Conservation (phyloP, 495 filamentous ascomycete species). For the Aspergillus sclerotiicarbonarius region DNA sequence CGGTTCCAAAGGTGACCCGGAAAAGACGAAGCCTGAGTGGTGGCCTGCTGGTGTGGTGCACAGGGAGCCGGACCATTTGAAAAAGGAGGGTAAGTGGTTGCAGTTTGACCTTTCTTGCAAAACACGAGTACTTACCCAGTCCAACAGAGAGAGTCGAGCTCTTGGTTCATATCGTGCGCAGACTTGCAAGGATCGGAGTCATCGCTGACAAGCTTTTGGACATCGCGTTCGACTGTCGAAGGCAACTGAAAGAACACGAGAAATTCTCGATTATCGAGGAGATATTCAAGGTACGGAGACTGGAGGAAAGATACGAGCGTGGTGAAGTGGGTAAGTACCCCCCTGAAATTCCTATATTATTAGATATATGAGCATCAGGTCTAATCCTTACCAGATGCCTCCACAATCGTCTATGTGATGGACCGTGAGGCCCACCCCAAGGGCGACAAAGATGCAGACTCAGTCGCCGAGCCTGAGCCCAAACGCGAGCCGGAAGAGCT, state of each 20-base stretch:
- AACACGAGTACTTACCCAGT: constrained; percentile 1
- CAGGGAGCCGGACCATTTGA: constrained; percentile 82
- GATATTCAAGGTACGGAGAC: constrained; percentile 51
- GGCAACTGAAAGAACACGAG: constrained; percentile 34
- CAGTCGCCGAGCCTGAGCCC: constrained; percentile 29
- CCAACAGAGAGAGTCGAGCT: constrained; percentile 39
- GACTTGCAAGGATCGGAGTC: constrained; percentile 32
- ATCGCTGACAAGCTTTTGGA: constrained; percentile 44
- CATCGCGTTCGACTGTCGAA: constrained; percentile 40
- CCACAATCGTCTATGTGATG: constrained; percentile 37
- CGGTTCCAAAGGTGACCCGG: constrained; percentile 43
- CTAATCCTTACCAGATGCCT: constrained; percentile 27
- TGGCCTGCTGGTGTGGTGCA: constrained; percentile 70
- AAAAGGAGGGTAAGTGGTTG: constrained; percentile 64
- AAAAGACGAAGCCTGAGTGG: constrained; percentile 70
- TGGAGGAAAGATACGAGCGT: constrained; percentile 52
- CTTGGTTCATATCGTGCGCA: constrained; percentile 47
- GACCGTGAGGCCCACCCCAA: constrained; percentile 41
- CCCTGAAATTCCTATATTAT: neutral
- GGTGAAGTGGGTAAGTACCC: constrained; percentile 51
- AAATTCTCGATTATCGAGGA: constrained; percentile 49
- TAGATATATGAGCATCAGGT: neutral
- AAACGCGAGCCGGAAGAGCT: constrained; percentile 22
- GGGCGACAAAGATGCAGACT: constrained; percentile 36
- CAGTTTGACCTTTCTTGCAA: neutral